Percentiles rank a stretch among this genome's conserved stretches.
Evolutionary conservation across 371 early-diverging fungal species (phyloP).

Genomic region (Syncephalis plumigaleata): DNA sequence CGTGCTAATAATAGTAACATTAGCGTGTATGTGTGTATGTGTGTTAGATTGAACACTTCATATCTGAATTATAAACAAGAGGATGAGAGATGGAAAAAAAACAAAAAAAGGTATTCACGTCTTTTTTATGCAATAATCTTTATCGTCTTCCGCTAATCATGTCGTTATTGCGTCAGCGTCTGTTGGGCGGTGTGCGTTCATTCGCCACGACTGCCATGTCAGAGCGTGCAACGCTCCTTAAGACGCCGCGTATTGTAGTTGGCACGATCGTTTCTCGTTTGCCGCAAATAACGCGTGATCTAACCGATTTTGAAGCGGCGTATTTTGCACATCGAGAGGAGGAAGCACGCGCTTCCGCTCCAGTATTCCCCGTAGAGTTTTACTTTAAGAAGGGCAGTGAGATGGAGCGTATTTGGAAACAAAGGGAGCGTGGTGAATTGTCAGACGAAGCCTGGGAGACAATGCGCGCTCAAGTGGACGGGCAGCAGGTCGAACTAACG

Average conservation of each 20-base stretch:
- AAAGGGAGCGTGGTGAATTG: constrained; percentile 1
- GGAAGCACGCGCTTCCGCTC: constrained; percentile 38
- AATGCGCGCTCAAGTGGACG: constrained; percentile 10
- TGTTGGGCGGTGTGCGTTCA: no score
- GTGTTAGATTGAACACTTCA: no score
- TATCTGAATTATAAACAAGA: no score
- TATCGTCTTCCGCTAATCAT: no score
- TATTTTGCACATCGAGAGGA: constrained; percentile 61
- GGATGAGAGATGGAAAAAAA: no score
- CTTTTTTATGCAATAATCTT: no score
- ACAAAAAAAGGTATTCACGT: no score
- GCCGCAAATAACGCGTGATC: constrained; percentile 58
- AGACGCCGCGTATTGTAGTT: constrained; percentile 23
- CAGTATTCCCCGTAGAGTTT: constrained; percentile 60
- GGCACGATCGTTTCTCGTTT: constrained; percentile 62
- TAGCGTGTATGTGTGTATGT: no score
- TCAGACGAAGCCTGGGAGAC: constrained; percentile 9
- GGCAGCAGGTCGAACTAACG: constrained; percentile 21
- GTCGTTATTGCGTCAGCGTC: no score
- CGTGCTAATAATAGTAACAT: no score
- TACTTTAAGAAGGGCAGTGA: constrained; percentile 81
- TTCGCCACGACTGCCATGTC: no score
- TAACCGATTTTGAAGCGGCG: constrained; percentile 50
- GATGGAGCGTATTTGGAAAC: constrained; percentile 45
- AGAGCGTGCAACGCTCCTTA: not conserved